Evolutionary conservation across 805 yeast species (phyloP).

Genomic region (Lipomyces oligophaga): DNA sequence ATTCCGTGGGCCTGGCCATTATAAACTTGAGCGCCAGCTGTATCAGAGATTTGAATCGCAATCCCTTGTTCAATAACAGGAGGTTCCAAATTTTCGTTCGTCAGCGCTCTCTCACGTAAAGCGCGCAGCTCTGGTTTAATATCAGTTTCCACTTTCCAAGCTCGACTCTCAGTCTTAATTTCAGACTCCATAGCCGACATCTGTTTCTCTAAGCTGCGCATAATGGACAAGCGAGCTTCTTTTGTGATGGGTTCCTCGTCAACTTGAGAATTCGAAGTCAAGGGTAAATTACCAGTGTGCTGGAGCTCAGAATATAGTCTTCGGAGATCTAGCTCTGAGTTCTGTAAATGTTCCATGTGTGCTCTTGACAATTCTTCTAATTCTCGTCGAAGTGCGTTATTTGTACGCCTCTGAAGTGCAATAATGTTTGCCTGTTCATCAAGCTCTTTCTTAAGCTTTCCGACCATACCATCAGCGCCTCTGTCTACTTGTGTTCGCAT

Average conservation of each 20-base stretch:
- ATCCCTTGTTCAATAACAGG: no score
- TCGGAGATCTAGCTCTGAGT: conserved; percentile 57
- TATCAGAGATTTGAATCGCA: no score
- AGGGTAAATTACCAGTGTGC: conserved; percentile 39
- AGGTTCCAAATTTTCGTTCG: no score
- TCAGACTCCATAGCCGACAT: conserved; percentile 39
- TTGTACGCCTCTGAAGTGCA: conserved; percentile 55
- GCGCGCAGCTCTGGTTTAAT: conserved; percentile 73
- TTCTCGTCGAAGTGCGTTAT: conserved; percentile 57
- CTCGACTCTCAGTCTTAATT: conserved; percentile 41
- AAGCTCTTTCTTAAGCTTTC: conserved; percentile 56
- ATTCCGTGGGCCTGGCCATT: no score
- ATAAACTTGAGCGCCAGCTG: no score
- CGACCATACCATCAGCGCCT: conserved; percentile 73
- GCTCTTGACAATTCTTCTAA: conserved; percentile 56
- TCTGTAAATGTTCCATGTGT: conserved; percentile 37
- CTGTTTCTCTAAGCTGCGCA: conserved; percentile 18
- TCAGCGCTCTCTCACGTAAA: conserved; percentile 68
- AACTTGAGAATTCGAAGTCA: not conserved
- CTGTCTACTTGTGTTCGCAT: conserved; percentile 61
- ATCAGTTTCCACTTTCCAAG: conserved; percentile 52
- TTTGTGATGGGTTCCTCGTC: conserved; percentile 6
- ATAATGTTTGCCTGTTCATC: conserved; percentile 60
- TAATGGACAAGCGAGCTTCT: conserved; percentile 11
- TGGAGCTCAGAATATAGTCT: conserved; percentile 53